Conservation (phyloP, 202 grass and related monocot genomes). For the Brachypodium distachyon region DNA sequence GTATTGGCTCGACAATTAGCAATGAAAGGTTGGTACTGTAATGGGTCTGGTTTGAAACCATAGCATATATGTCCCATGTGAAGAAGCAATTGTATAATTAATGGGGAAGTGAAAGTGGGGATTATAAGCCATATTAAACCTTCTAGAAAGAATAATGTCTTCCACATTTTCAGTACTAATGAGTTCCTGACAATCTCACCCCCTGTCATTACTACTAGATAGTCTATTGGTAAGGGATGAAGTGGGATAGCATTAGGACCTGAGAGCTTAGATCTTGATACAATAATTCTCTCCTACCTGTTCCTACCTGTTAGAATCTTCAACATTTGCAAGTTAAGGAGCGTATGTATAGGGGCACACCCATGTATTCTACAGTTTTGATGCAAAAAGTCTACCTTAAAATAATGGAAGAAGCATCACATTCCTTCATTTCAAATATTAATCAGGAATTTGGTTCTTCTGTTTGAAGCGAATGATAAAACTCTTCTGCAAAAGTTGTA, state of each 20-base stretch:
- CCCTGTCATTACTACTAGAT: not conserved
- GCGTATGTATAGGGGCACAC: not conserved
- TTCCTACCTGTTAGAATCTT: not conserved
- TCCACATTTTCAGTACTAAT: not conserved
- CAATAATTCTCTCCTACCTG: not conserved
- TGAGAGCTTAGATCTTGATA: not conserved
- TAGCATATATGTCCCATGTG: not conserved
- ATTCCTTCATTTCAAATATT: constrained; percentile 13
- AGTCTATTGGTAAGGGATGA: constrained; percentile 6
- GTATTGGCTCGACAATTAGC: not conserved
- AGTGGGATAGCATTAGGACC: not conserved
- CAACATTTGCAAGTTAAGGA: constrained; percentile 6
- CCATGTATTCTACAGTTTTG: constrained; percentile 4
- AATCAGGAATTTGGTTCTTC: not conserved
- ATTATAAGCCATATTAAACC: not conserved
- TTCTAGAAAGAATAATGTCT: not conserved
- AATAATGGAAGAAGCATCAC: not conserved
- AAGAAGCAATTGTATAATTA: not conserved
- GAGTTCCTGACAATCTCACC: not conserved
- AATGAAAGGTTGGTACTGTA: not conserved
- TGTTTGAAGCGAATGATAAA: constrained; percentile 16
- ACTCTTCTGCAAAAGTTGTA: not conserved
- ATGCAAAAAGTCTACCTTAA: too few species aligned
- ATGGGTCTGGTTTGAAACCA: not conserved
- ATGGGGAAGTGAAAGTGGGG: not conserved